Percentiles rank a stretch among this genome's conserved stretches.
phyloP scores from a whole-genome alignment of 2,329 filamentous ascomycete genomes.

The Didymella sp. region DNA sequence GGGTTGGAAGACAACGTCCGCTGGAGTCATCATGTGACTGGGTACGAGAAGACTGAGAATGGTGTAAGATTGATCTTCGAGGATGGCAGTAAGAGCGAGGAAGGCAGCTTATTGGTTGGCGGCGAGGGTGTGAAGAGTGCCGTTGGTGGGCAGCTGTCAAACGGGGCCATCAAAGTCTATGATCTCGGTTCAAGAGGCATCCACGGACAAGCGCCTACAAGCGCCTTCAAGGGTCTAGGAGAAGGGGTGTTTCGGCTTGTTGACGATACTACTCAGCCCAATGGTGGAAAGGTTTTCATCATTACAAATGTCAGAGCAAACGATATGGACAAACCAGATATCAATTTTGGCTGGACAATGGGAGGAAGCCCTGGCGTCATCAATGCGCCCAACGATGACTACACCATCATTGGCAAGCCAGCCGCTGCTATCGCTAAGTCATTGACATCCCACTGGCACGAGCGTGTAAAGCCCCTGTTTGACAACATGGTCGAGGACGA shows the following conservation, averaged over 20 bases:
- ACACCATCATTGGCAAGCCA: constrained; percentile 62
- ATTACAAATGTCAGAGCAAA: constrained; percentile 70
- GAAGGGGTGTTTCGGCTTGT: constrained; percentile 67
- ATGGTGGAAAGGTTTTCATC: constrained; percentile 58
- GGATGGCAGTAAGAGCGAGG: constrained; percentile 65
- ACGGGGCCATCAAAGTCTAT: constrained; percentile 65
- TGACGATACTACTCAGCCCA: constrained; percentile 56
- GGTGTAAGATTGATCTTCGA: constrained; percentile 66
- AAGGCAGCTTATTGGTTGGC: constrained; percentile 66
- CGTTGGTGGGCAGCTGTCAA: constrained; percentile 66
- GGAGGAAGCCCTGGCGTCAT: constrained; percentile 65
- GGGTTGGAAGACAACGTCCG: constrained; percentile 63
- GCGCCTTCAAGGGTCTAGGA: constrained; percentile 66
- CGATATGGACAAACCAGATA: constrained; percentile 64
- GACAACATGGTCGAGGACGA: constrained; percentile 64
- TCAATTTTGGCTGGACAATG: constrained; percentile 71
- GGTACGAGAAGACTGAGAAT: constrained; percentile 63
- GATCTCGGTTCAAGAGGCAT: constrained; percentile 70
- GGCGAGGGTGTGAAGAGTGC: constrained; percentile 69
- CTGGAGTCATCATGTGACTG: constrained; percentile 63
- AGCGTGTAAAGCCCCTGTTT: constrained; percentile 63
- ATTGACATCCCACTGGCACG: constrained; percentile 63
- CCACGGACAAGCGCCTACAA: constrained; percentile 68
- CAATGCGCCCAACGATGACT: constrained; percentile 65
- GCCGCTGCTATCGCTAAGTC: constrained; percentile 66